Evolutionary conservation across 805 yeast species (phyloP), one percentile per base, ranked within the genome.

Genomic region (Yarrowia osloensis): DNA sequence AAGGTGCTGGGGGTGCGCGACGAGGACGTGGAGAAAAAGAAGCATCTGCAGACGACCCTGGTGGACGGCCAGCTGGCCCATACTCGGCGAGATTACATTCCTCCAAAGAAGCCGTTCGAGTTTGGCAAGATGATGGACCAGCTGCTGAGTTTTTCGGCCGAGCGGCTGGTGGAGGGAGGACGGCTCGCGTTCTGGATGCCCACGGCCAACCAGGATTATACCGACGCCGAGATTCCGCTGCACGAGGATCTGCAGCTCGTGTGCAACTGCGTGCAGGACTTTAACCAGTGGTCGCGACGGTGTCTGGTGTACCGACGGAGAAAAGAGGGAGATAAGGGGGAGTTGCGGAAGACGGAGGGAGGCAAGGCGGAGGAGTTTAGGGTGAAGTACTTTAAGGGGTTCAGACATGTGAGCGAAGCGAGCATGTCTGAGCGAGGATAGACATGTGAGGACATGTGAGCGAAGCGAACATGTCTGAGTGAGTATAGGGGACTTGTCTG

Each of bases 181-280:
- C 80, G 98, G 70, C 80, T 95, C 39, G 90, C 95, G 29, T 93
- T 92, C 76, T 95, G 99, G 99, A 91, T 93, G 95, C 99, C 99
- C 0, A 89, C 96, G 0, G 96, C 97, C 0, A 92, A 93, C 74
- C 96, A 90, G 73, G 96, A 90, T 71, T 86, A 84, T 70, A 57
- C 46, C 3, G 85, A 82, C 67, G 85, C 89, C 54, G 80, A 83
- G 65, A 86, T 93, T 28, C 98, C 98, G 5, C 86, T 85, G 71
- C 97, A 95, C 76, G 81, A 85, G 69, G 85, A 84, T 49, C 76
- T 95, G 68, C 89, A 89, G 72, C 80, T 92, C 71, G 78, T 88
- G 57, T 86, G 89, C 70, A 86, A 87, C 68, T 81, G 96, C 69
- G 94, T 88, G 44, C 99, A 95, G 76, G 90, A 86, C 70, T 95